Evolutionary conservation across 176 grass and related monocot species (phyloP).

Genomic region (Puya raimondii): DNA sequence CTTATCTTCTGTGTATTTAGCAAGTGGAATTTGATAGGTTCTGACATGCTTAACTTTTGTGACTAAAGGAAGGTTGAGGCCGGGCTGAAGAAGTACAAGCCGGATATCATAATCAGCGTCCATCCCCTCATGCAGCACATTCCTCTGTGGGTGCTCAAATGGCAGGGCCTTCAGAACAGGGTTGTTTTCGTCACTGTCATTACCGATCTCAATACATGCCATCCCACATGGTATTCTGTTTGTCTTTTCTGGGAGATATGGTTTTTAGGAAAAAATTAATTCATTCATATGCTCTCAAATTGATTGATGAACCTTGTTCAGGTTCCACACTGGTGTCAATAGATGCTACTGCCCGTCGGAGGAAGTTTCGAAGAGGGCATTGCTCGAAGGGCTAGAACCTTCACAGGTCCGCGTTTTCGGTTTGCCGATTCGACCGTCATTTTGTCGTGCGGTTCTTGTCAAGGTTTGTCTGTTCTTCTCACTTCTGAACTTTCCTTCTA

Average conservation of each 20-base stretch:
- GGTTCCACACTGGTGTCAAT: conserved; percentile 90
- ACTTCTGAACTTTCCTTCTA: not conserved
- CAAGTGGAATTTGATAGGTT: not conserved
- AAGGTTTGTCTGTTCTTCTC: conserved; percentile 36
- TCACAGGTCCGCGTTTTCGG: conserved; percentile 82
- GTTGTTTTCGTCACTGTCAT: conserved; percentile 87
- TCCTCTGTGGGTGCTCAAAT: conserved; percentile 95
- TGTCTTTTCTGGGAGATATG: not conserved
- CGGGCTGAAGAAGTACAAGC: conserved; percentile 98
- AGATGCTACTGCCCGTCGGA: conserved; percentile 98
- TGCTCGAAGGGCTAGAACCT: conserved; percentile 58
- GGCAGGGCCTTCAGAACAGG: conserved; percentile 90
- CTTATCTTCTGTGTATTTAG: not conserved
- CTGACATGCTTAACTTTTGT: conserved; percentile 18
- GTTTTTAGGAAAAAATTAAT: not conserved
- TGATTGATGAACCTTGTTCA: conserved; percentile 25
- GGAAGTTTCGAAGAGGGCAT: conserved; percentile 91
- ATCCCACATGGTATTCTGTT: conserved; percentile 64
- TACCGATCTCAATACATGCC: conserved; percentile 95
- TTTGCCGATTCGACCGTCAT: conserved; percentile 88
- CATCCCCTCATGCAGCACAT: conserved; percentile 99
- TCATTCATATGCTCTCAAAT: not conserved
- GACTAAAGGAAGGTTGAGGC: conserved; percentile 94
- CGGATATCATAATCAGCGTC: conserved; percentile 99
- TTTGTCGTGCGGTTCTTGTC: conserved; percentile 80